Evolutionary conservation across 345 rosid species (phyloP), one percentile per base, ranked within the genome.

Genomic region (Ceriops tagal): DNA sequence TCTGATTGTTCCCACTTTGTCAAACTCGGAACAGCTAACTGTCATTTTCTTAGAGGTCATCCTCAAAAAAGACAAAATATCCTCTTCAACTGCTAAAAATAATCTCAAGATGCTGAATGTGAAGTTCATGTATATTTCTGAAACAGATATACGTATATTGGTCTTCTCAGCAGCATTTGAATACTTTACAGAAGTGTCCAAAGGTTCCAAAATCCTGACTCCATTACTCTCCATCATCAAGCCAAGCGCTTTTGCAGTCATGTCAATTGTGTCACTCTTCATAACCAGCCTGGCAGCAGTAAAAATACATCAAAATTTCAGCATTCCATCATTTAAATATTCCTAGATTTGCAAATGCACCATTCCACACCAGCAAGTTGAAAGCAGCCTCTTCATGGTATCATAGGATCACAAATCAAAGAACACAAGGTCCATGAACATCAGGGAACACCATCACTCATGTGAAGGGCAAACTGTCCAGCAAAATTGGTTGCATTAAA

Each of bases 161-260:
- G 97, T 88, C 83, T 84, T 95, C 79, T 96, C 97, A 75, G 88
- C 89, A 78, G 90, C 92, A 85, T 87, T 92, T 77, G 97, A 87
- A 80, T 86, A 92, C 69, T 84, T 82, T 28, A 92, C 61, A 55
- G 79, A 80, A 61, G 91, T 86, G 79, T 95, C 99, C 51, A 95
- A 95, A 72, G 99, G 99, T 83, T 95, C 99, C 86, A 95, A 73
- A 72, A 95, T 87, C 80, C 86, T 87, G 71, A 89, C 87, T 81
- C 97, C 97, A 82, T 86, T 90, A 77, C 99, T 91, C 84, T 95
- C 99, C 96, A 95, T 86, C 73, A 84, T 86, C 79, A 95, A 87
- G 79, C 97, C 96, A 74, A 88, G 80, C 43, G 82, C 86, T 74
- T 85, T 89, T 69, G 89, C 96, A 78, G 80, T 87, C 90, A 92